Evolutionary conservation across 2,329 filamentous ascomycete species (phyloP).

Genomic region (Diplodia sapinea): DNA sequence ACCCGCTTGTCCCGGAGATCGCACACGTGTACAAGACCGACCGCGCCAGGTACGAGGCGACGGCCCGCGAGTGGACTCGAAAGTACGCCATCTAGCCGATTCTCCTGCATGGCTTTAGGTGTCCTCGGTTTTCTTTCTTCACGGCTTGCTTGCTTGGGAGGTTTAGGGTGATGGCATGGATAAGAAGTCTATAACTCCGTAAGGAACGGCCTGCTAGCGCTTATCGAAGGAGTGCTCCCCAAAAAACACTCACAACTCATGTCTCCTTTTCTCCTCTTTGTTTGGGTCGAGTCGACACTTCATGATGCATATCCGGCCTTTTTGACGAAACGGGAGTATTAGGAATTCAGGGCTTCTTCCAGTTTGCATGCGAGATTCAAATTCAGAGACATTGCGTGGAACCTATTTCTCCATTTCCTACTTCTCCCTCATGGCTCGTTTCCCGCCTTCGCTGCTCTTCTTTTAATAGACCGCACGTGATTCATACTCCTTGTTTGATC

Average conservation of each 20-base stretch:
- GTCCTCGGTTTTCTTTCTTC: slow-evolving; percentile 29
- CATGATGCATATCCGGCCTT: slow-evolving; percentile 41
- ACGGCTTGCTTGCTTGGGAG: slow-evolving; percentile 32
- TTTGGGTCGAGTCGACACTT: slow-evolving; percentile 32
- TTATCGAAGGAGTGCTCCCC: slow-evolving; percentile 34
- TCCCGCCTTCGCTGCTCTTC: slow-evolving; percentile 17
- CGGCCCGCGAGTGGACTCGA: slow-evolving; percentile 96
- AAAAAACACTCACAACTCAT: slow-evolving; percentile 37
- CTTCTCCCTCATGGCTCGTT: neutral
- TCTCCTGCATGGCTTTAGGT: slow-evolving; percentile 31
- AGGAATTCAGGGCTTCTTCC: slow-evolving; percentile 32
- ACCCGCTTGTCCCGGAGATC: slow-evolving; percentile 97
- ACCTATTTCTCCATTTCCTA: slow-evolving; percentile 3
- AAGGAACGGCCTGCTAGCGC: slow-evolving; percentile 22
- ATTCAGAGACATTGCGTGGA: slow-evolving; percentile 29
- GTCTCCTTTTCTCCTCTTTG: slow-evolving; percentile 32
- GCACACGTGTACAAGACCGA: slow-evolving; percentile 99
- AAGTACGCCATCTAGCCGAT: slow-evolving; percentile 88
- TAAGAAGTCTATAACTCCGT: slow-evolving; percentile 30
- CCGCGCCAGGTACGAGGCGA: slow-evolving; percentile 92
- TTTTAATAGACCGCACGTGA: slow-evolving; percentile 28
- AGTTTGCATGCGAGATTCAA: slow-evolving; percentile 33
- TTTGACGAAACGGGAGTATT: slow-evolving; percentile 34
- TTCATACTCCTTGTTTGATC: neutral
- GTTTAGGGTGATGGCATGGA: slow-evolving; percentile 32